Conservation (phyloP, 2,329 filamentous ascomycete genomes). For the Lecanosticta acicola region DNA sequence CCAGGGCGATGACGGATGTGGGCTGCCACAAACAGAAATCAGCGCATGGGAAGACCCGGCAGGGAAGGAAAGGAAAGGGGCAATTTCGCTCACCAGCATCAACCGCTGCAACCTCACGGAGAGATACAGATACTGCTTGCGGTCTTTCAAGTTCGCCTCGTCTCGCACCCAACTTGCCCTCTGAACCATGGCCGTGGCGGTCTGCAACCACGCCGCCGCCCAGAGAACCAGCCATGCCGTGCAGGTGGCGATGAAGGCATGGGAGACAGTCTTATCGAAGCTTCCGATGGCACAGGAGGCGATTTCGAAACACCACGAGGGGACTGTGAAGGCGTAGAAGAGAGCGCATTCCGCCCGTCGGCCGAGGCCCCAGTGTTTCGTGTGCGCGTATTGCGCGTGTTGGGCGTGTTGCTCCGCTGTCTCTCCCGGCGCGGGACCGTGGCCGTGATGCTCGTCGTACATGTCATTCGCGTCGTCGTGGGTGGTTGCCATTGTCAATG, state of each 20-base stretch:
- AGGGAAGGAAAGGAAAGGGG: too few species aligned
- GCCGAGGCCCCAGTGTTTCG: constrained; percentile 28
- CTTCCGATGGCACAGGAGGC: constrained; percentile 24
- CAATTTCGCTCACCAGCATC: constrained; percentile 28
- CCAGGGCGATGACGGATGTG: constrained; percentile 28
- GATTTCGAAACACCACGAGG: constrained; percentile 27
- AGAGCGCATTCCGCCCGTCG: constrained; percentile 22
- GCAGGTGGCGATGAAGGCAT: constrained; percentile 24
- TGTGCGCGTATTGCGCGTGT: constrained; percentile 20
- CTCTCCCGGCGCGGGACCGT: constrained; percentile 24
- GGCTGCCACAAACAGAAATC: constrained; percentile 17
- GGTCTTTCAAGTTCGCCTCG: constrained; percentile 28
- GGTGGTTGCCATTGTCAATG: constrained; percentile 2
- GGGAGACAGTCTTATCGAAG: constrained; percentile 16
- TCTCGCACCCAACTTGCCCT: constrained; percentile 32
- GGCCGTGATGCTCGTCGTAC: constrained; percentile 11
- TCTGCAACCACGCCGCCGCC: constrained; percentile 31
- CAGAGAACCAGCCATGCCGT: constrained; percentile 28
- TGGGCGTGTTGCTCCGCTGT: constrained; percentile 26
- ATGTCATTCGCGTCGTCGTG: constrained; percentile 13
- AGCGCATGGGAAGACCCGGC: constrained; percentile 1
- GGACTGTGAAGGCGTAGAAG: constrained; percentile 29
- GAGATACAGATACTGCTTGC: constrained; percentile 30
- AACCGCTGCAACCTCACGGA: constrained; percentile 29
- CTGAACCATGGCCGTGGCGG: constrained; percentile 30